Conservation (phyloP, 169 alveolate genomes). For the Plasmodium relictum region DNA sequence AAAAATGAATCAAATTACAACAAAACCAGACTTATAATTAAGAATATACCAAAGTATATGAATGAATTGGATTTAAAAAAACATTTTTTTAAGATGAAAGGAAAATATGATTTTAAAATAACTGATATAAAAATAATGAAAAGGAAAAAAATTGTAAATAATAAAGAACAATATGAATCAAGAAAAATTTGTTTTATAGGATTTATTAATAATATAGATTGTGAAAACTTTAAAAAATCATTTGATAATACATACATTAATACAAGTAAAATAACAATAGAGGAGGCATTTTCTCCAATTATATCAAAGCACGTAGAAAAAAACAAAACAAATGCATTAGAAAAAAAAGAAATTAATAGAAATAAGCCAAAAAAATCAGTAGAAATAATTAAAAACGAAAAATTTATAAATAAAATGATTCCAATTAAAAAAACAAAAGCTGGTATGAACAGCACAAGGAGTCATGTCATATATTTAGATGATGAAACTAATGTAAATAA, state of each 20-base stretch:
- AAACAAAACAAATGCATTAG: neutral
- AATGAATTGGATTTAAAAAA: slow-evolving; percentile 83
- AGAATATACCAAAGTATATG: slow-evolving; percentile 86
- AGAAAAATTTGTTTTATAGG: slow-evolving; percentile 93
- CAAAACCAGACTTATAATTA: slow-evolving; percentile 84
- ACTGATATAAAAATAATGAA: slow-evolving; percentile 89
- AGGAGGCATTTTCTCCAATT: slow-evolving; percentile 89
- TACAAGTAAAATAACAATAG: slow-evolving; percentile 89
- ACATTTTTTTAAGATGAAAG: slow-evolving; percentile 84
- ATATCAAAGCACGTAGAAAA: neutral
- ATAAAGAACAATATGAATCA: slow-evolving; percentile 79
- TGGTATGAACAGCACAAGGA: slow-evolving; percentile 67
- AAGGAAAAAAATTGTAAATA: slow-evolving; percentile 71
- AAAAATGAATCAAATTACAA: slow-evolving; percentile 27
- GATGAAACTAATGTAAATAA: neutral
- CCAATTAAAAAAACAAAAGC: slow-evolving; percentile 75
- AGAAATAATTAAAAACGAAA: slow-evolving; percentile 23
- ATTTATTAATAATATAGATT: slow-evolving; percentile 87
- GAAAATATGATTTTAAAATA: slow-evolving; percentile 75
- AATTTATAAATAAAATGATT: slow-evolving; percentile 39
- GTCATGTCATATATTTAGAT: slow-evolving; percentile 53
- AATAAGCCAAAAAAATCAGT: slow-evolving; percentile 13
- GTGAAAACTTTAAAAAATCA: slow-evolving; percentile 87
- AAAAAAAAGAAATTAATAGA: neutral
- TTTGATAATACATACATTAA: slow-evolving; percentile 91